Conservation (phyloP, 2,329 filamentous ascomycete genomes). For the Aaosphaeria pasadenensis region DNA sequence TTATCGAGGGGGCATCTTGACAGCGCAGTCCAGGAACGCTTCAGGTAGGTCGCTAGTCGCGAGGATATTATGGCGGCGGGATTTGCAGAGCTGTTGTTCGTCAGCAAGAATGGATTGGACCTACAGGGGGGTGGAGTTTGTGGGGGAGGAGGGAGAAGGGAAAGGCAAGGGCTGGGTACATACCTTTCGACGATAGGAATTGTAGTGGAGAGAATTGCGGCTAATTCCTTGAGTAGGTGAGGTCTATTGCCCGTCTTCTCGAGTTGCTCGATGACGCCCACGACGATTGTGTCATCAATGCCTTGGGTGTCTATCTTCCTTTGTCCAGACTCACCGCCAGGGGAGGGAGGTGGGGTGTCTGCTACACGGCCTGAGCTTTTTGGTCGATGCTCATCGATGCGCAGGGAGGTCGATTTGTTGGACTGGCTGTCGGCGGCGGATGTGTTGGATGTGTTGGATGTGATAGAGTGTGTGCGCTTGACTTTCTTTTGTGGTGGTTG, state of each 20-base stretch:
- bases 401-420: constrained; percentile 41
- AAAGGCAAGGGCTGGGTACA: constrained; percentile 38
- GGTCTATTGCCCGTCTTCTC: constrained; percentile 88
- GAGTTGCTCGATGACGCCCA: constrained; percentile 82
- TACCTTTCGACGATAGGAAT: constrained; percentile 90
- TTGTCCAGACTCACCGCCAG: constrained; percentile 49
- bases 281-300: constrained; percentile 93
- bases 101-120: constrained; percentile 31
- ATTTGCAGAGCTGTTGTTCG: constrained; percentile 75
- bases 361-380: constrained; percentile 47
- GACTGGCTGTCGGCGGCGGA: constrained; percentile 44
- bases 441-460: constrained; percentile 36
- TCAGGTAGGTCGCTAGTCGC: constrained; percentile 82
- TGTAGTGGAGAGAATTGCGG: constrained; percentile 70
- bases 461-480: constrained; percentile 70
- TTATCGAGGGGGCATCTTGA: constrained; percentile 87
- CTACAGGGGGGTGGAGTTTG: constrained; percentile 8
- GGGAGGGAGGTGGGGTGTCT: constrained; percentile 79
- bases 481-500: constrained; percentile 57
- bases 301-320: constrained; percentile 71
- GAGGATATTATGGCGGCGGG: constrained; percentile 94
- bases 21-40: constrained; percentile 74
- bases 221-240: constrained; percentile 91
- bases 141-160: neutral
- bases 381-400: constrained; percentile 46